Conservation (phyloP, 2,329 filamentous ascomycete species). For the Fonsecaea monophora region DNA sequence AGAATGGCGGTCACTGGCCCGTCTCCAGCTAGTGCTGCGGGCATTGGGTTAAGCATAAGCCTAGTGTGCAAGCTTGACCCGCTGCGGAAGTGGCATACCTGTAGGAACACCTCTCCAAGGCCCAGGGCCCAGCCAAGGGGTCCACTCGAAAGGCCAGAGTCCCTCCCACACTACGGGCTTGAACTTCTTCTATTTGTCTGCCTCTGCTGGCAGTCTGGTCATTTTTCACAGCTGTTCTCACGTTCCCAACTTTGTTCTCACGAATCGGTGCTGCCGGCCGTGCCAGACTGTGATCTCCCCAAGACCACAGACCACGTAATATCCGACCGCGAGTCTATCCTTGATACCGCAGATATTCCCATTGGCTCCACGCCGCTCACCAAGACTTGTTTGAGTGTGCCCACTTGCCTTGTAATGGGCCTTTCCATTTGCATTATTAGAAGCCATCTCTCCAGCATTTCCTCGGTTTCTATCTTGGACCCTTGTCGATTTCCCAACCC, state of each 20-base stretch:
- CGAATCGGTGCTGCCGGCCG: neutral
- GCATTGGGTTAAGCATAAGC: slow-evolving; percentile 23
- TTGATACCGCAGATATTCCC: neutral
- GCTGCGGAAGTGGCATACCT: slow-evolving; percentile 14
- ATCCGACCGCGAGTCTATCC: neutral
- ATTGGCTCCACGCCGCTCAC: slow-evolving; percentile 11
- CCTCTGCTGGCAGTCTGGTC: neutral
- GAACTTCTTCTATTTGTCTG: slow-evolving; percentile 11
- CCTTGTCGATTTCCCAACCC: neutral
- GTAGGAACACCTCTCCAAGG: slow-evolving; percentile 9
- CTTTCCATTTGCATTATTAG: neutral
- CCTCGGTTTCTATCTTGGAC: neutral
- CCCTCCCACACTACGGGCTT: slow-evolving; percentile 2
- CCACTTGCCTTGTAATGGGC: slow-evolving; percentile 18
- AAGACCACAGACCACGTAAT: neutral
- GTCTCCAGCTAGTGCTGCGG: slow-evolving; percentile 19
- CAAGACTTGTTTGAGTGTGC: slow-evolving; percentile 18
- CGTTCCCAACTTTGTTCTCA: neutral
- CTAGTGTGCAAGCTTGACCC: slow-evolving; percentile 23
- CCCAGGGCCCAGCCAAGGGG: slow-evolving; percentile 1
- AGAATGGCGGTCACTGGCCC: slow-evolving; percentile 14
- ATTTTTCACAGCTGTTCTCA: neutral
- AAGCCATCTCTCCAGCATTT: neutral
- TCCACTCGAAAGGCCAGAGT: neutral
- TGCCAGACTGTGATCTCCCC: neutral